Conservation (phyloP, 768 basidiomycete species). For the Clavaria fumosa region DNA sequence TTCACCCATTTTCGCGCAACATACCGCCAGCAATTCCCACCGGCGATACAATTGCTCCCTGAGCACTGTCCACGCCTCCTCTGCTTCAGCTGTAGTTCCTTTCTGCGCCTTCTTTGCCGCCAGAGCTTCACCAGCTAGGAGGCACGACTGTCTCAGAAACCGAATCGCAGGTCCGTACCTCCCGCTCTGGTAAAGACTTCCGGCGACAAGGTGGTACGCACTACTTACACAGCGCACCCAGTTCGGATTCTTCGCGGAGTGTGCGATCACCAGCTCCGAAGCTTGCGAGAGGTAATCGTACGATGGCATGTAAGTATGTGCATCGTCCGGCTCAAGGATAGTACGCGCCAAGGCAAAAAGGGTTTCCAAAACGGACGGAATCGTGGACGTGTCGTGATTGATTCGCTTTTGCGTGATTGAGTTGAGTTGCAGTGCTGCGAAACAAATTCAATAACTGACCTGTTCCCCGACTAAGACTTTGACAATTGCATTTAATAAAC, state of each 20-base stretch:
- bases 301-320: slow-evolving; percentile 30
- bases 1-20: slow-evolving; percentile 65
- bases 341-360: slow-evolving; percentile 38
- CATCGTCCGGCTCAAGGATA: slow-evolving; percentile 24
- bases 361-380: slow-evolving; percentile 33
- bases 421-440: no score
- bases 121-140: slow-evolving; percentile 22
- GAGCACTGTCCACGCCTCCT: slow-evolving; percentile 40
- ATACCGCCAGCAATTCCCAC: slow-evolving; percentile 73
- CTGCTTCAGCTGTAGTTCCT: slow-evolving; percentile 16
- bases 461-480: slow-evolving; percentile 17
- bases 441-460: slow-evolving; percentile 14
- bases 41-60: slow-evolving; percentile 52
- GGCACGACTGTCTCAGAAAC: slow-evolving; percentile 50
- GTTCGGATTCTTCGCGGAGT: slow-evolving; percentile 28
- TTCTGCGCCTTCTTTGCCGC: slow-evolving; percentile 11
- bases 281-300: slow-evolving; percentile 35
- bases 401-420: no score
- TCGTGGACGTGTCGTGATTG: slow-evolving; percentile 6
- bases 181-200: slow-evolving; percentile 50
- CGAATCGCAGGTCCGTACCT: slow-evolving; percentile 48
- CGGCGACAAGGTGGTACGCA: slow-evolving; percentile 54
- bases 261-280: slow-evolving; percentile 16
- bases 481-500: slow-evolving; percentile 24
- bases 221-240: slow-evolving; percentile 57